These are phyloP conservation scores for Psilocybe subaeruginosa DNA, from an alignment of 768 basidiomycete genomes.

Conservation along the genomic window DNA sequence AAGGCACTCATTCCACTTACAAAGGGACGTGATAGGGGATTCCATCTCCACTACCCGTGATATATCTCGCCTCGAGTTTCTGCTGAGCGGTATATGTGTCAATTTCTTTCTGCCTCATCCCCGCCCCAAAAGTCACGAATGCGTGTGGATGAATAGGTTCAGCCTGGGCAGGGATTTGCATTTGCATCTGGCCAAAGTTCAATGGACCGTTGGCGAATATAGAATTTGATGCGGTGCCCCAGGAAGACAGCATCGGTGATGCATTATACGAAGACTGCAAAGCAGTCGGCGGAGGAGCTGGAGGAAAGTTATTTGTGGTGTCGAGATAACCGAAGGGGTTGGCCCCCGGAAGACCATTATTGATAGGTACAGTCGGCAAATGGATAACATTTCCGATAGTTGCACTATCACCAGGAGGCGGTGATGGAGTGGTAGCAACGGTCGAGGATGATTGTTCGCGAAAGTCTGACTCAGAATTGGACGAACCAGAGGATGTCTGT, in stretches of 20 bases:
- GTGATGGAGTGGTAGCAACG: conserved; percentile 31
- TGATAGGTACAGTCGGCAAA: not conserved
- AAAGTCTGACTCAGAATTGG: conserved; percentile 11
- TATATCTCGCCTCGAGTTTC: conserved; percentile 61
- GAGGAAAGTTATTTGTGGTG: conserved; percentile 31
- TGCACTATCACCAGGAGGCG: conserved; percentile 12
- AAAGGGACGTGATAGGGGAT: conserved; percentile 85
- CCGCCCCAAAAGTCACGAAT: conserved; percentile 87
- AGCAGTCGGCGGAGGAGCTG: conserved; percentile 30
- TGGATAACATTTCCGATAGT: not conserved
- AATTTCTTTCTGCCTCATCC: conserved; percentile 82
- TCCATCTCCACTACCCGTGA: conserved; percentile 48
- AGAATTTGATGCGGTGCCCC: conserved; percentile 30
- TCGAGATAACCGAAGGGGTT: conserved; percentile 70
- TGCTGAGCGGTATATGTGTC: conserved; percentile 75
- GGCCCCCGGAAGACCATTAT: conserved; percentile 23
- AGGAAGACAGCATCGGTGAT: conserved; percentile 37
- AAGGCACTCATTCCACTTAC: conserved; percentile 41
- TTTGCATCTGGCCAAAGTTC: conserved; percentile 28
- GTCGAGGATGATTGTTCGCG: conserved; percentile 27
- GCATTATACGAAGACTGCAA: conserved; percentile 37
- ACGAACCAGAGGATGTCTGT: conserved; percentile 22
- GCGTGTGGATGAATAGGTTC: conserved; percentile 70
- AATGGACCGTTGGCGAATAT: conserved; percentile 26
- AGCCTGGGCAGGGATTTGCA: conserved; percentile 48